Base-by-base conservation (phyloP, 106 monocot genomes). In the Phalaenopsis equestris region DNA sequence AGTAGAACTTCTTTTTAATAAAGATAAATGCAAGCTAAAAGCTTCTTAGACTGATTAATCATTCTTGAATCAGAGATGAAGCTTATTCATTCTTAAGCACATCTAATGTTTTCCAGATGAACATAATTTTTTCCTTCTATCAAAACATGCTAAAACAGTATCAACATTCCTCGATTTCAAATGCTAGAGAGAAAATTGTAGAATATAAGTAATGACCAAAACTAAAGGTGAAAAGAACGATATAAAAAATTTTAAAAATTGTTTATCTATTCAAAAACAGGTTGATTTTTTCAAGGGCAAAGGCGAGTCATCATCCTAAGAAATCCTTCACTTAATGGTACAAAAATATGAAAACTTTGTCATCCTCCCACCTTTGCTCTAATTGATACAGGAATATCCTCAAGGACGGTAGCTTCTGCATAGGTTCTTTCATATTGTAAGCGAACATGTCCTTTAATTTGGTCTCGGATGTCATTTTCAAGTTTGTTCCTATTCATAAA, bases 401-500 rank as follows among this genome's bases (percentile, higher is more conserved):
- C 88, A 56, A 97, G 89, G 81, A 93, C 80, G 67, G 89, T 83
- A 55, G 91, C 87, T 61, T 97, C 96, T 37, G 89, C 84, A 76
- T 92, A 94, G 83, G 89, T 94, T 77, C 92, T 94, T 65, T 97
- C 96, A 78, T 97, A 93, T 61, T 97, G 96, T 56, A 94, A 84
- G 17, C 90, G 88, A 41, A 97, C 90, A 77, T 97, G 96, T n/a
- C 90, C 89, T 80, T 97, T 90, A 9, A 97, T 97, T 82, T 97
- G 90, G 56, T 85, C 89, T 6, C 96, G 80, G 70, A 94, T 94
- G 9, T 85, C 94, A 73, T 87, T 92, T 76, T 77, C 90, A 72
- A 97, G 91, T 74, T 73, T 89, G 74, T 97, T 92, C 85, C 90
- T 90, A 52, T 97, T 97, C 90, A 97, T 97, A 75, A 92, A 94